Conservation (phyloP, 352 stramenopile genomes). For the Thraustochytrium striatum region DNA sequence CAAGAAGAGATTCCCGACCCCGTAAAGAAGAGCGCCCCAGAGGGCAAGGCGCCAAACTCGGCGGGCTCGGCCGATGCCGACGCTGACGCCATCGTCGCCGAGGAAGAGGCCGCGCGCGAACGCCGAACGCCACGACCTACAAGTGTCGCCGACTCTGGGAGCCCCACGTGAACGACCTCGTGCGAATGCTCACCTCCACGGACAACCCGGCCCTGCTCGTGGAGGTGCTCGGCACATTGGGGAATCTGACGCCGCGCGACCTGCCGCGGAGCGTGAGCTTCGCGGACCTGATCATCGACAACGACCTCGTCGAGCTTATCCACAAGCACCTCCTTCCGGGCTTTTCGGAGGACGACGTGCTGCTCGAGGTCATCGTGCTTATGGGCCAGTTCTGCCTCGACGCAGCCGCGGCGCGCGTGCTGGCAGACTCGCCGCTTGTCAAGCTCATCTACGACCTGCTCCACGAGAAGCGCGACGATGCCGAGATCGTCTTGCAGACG, state of each 20-base stretch:
- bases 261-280: constrained; percentile 77
- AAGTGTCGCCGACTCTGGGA: constrained; percentile 86
- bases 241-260: constrained; percentile 84
- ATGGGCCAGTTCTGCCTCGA: constrained; percentile 61
- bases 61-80: constrained; percentile 18
- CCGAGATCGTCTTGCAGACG: constrained; percentile 64
- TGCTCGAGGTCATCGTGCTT: constrained; percentile 80
- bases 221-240: constrained; percentile 83
- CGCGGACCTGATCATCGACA: constrained; percentile 76
- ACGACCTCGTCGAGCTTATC: constrained; percentile 77
- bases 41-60: background rate
- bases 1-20: constrained; percentile 69
- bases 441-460: constrained; percentile 39
- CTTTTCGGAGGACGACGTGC: constrained; percentile 83
- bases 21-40: background rate
- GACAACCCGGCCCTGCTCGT: constrained; percentile 88
- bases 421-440: constrained; percentile 62
- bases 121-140: constrained; percentile 73
- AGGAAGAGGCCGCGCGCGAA: constrained; percentile 37
- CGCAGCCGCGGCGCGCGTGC: constrained; percentile 69
- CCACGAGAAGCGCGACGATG: constrained; percentile 58
- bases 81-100: background rate
- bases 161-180: constrained; percentile 74
- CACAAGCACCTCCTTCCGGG: constrained; percentile 82
- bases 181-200: constrained; percentile 69